These are phyloP conservation scores for Blastobotrys persicus DNA, from an alignment of 1,139 yeast species.

Conservation along the genomic window DNA sequence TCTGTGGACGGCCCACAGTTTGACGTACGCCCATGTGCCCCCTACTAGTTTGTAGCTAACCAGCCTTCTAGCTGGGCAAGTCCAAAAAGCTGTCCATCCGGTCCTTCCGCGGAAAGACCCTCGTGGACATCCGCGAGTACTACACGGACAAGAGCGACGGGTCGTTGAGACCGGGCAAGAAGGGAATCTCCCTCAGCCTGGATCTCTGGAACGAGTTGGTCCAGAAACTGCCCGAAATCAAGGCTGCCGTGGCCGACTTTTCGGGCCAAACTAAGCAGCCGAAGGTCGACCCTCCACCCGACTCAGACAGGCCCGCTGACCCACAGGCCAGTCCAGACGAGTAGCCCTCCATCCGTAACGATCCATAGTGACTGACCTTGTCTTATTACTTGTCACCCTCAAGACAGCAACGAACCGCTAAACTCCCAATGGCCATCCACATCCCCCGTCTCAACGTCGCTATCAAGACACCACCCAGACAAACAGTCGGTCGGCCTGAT, in stretches of 20 bases:
- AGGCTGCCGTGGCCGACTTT: conserved; percentile 51
- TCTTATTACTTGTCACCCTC: too few species aligned
- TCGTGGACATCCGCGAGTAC: conserved; percentile 80
- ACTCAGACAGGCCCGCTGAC: too few species aligned
- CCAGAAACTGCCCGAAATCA: conserved; percentile 53
- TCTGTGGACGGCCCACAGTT: conserved; percentile 2
- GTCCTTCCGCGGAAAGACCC: conserved; percentile 58
- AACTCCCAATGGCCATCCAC: too few species aligned
- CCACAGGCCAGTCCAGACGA: too few species aligned
- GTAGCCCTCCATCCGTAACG: too few species aligned
- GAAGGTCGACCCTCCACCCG: too few species aligned
- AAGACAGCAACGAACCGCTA: too few species aligned
- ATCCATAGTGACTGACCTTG: too few species aligned
- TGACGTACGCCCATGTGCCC: conserved; percentile 6
- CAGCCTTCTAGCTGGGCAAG: conserved; percentile 48
- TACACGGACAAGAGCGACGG: conserved; percentile 56
- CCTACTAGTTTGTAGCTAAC: neutral
- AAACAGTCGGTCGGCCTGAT: too few species aligned
- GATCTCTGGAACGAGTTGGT: conserved; percentile 63
- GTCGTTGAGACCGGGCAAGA: conserved; percentile 73
- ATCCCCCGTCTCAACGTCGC: too few species aligned
- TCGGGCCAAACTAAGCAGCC: too few species aligned
- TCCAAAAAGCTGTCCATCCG: conserved; percentile 72
- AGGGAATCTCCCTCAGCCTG: conserved; percentile 76
- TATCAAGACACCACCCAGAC: too few species aligned